Base-by-base conservation (phyloP, 1,284 basidiomycete genomes). In the Neonothopanus nambi region DNA sequence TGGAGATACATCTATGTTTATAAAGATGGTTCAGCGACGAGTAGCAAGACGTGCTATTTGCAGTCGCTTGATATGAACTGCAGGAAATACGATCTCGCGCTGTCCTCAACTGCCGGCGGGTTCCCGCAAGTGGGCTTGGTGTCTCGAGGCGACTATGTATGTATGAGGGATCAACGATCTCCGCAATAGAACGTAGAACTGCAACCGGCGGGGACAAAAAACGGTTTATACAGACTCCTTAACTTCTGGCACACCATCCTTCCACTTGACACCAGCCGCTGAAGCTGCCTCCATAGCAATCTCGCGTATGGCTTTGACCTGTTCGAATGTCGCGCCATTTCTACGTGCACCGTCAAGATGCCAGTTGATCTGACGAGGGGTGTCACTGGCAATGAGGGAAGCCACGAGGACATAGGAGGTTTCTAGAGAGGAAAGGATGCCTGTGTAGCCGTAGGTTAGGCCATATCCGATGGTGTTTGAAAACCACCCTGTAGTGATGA, bases 341-440 rank as follows among this genome's bases (percentile, higher is more conserved):
- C 76, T 65, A n/a, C 67, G 61, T 17, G 73, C 78, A 36, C 77
- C 77, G 30, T 72, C 70, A 9, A 82, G 69, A 61, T 83, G 80
- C 80, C 81, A 83, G n/a, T 62, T 67, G 28, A 79, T 76, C 59
- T 83, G 80, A 44, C 71, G 73, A 2, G 80, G 78, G 41, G 77
- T 77, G 60, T 82, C 80, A 44, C 68, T 69, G 0, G 76, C 73
- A 56, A 82, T 77, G 38, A 80, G 72, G 3, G 78, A 71, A 28
- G 79, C 73, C 18, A 80, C 74, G 41, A 82, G 64, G 15, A 73
- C 69, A 59, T 76, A 82, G 5, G 78, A 76, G 7, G 72, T 73
- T 64, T 81, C 78, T 39, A 76, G 57, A 24, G 70, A 69, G 3
- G 73, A 65, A 40, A 79, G 61, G 35, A 75, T 63, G 15, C 30